Evolutionary conservation across 345 rosid genomes (phyloP), one percentile per base, ranked within the genome.

Genomic region (Balakata baccata): DNA sequence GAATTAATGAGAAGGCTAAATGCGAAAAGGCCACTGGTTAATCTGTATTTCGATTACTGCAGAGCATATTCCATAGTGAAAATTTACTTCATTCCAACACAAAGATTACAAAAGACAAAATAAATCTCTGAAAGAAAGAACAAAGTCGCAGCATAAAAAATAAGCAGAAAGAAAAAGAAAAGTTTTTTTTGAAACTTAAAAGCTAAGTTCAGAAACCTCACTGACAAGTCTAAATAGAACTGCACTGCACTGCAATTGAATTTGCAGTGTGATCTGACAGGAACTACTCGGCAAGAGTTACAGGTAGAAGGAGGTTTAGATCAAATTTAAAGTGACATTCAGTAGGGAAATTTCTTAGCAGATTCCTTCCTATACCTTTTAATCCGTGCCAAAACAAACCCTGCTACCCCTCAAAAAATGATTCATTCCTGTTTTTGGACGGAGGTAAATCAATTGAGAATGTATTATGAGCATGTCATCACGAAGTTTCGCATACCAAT

Each of bases 281-380:
- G 29, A 23, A 38, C 56, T 39, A 22, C 45, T 6, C n/a, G 11
- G 50, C 49, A 22, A 18, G 47, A 16, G 20, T 34, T 45, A 53
- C 59, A 5, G 49, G 13, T 56, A 6, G 64, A 72, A 59, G 43
- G 69, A 66, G 43, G 52, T 18, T 11, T n/a, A 73, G 13, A 12
- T 17, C 61, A 14, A 73, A 73, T 73, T 52, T 78, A 73, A 67
- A 68, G 68, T 52, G 67, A 71, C 8, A 54, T n/a, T 52, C 13
- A 37, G 52, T 4, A 4, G 13, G 54, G 69, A 68, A 78, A 74
- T 69, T 78, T 69, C 74, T 58, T 3, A 46, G 66, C 37, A 78
- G 45, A 22, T 69, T 74, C 74, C 73, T 63, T 10, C 34, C 46
- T 12, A 7, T 41, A 64, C 70, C 22, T 25, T 22, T 16, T 20